These are phyloP conservation scores for Phoma sp. DNA, from an alignment of 2,329 filamentous ascomycete species.

Conservation along the genomic window DNA sequence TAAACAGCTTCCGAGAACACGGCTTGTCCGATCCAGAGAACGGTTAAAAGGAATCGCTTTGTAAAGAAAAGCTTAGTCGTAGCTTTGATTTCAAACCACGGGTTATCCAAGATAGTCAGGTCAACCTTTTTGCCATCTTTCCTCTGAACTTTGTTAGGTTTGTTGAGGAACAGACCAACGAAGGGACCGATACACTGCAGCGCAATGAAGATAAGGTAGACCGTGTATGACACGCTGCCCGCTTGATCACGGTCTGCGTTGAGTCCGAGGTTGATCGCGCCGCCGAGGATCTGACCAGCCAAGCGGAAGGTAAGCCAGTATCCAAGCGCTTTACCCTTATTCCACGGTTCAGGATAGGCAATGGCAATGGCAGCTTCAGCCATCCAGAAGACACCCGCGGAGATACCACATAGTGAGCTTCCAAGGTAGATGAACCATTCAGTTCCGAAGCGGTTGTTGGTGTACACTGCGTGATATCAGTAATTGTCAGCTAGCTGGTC, in stretches of 20 bases:
- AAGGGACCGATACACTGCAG: conserved; percentile 71
- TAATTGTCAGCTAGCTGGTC: background rate
- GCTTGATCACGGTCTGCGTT: conserved; percentile 65
- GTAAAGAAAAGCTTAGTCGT: conserved; percentile 67
- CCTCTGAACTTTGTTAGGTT: conserved; percentile 68
- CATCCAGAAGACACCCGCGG: conserved; percentile 78
- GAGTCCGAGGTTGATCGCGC: conserved; percentile 73
- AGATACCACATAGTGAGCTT: conserved; percentile 72
- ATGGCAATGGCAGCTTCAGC: conserved; percentile 77
- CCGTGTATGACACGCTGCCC: conserved; percentile 72
- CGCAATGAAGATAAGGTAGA: conserved; percentile 74
- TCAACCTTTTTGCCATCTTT: conserved; percentile 70
- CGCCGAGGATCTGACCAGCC: conserved; percentile 73
- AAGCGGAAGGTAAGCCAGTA: conserved; percentile 72
- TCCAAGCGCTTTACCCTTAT: conserved; percentile 58
- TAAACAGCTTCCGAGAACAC: conserved; percentile 77
- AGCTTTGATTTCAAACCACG: conserved; percentile 66
- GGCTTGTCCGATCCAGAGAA: conserved; percentile 73
- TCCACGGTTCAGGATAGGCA: conserved; percentile 71
- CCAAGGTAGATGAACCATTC: conserved; percentile 75
- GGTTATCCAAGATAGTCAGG: conserved; percentile 64
- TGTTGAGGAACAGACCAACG: conserved; percentile 68
- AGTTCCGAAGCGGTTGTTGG: conserved; percentile 72
- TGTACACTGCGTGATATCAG: conserved; percentile 57
- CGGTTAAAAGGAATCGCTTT: conserved; percentile 68